Base-by-base conservation (phyloP, 148 eudicot genomes). In the Cornus kousa region DNA sequence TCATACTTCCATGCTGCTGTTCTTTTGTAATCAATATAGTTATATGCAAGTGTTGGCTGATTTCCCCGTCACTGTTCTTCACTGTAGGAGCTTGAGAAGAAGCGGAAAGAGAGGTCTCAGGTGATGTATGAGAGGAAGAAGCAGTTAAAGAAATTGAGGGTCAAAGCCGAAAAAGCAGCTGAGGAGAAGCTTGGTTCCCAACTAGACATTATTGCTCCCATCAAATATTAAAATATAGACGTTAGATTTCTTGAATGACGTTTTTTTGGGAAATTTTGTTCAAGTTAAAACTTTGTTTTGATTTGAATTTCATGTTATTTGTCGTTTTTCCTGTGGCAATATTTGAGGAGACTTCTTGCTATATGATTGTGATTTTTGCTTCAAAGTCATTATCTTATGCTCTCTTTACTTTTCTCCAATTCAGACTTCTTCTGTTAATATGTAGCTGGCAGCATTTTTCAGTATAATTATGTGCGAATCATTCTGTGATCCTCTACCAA, bases 111-210 rank as follows among this genome's bases (percentile, higher is more conserved):
- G 16, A 77, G 80, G 71, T 68, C 80, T 57, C 80, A 78, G 57
- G 74, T 48, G 6, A 59, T 74, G 43, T 82, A 82, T 40, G 84
- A 82, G 74, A 82, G 77, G 80, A 82, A 71, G 80, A 82, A 82
- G 77, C 84, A 82, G 60, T 62, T 82, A n/a, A 72, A 53, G 5
- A 82, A 77, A 46, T 46, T 82, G 73, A 72, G 84, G 32, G 62
- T 82, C 31, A 77, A 82, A 73, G 84, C 84, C 23, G 84, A 77
- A 74, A 82, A 82, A 59, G 59, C 35, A 22, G 84, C 84, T 20
- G 80, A 82, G 64, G 84, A 82, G 78, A 82, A 82, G 77, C 80
- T 82, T 72, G 84, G 80, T 66, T 37, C 80, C 13, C 78, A 76
- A 19, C 79, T 75, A 62, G 75, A 37, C 12, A n/a, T 81, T 17